phyloP scores from a whole-genome alignment of 257 asterid genomes.

The Scutellaria barbata region DNA sequence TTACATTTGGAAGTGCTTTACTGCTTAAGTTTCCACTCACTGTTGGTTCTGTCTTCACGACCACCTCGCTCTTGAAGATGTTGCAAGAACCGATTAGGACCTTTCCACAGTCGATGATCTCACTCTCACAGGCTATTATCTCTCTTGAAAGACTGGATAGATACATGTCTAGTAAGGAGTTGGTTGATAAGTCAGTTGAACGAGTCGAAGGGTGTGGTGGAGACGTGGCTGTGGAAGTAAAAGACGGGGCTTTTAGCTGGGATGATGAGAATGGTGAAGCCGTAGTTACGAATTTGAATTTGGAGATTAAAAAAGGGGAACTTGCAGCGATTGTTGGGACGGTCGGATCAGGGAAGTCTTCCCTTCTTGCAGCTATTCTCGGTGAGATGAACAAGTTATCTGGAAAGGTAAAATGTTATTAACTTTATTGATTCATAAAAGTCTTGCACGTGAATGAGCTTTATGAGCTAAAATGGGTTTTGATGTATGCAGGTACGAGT shows the following conservation, averaged over 20 bases:
- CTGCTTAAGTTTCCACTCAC: conserved; percentile 68
- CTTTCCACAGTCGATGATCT: conserved; percentile 92
- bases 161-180: conserved; percentile 80
- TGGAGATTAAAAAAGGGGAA: conserved; percentile 69
- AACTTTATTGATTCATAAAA: too few relatives aligned
- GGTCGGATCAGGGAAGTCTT: conserved; percentile 95
- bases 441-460: conserved; percentile 46
- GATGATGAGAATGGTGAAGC: conserved; percentile 71
- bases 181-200: conserved; percentile 70
- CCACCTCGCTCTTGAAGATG: conserved; percentile 74
- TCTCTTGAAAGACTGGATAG: conserved; percentile 83
- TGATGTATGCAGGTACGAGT: conserved; percentile 35
- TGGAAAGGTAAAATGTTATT: conserved; percentile 62
- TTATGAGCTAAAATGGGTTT: too few relatives aligned
- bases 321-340: conserved; percentile 92
- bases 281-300: conserved; percentile 57
- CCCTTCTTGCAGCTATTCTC: conserved; percentile 81
- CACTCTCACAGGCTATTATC: conserved; percentile 86
- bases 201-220: conserved; percentile 65
- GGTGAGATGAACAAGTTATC: conserved; percentile 91
- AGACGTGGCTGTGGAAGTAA: conserved; percentile 67
- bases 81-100: conserved; percentile 89
- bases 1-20: conserved; percentile 80
- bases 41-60: conserved; percentile 81
- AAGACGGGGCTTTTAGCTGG: conserved; percentile 78